Conservation (phyloP, 2,329 filamentous ascomycete species). For the Calonectria pseudoreteaudii region DNA sequence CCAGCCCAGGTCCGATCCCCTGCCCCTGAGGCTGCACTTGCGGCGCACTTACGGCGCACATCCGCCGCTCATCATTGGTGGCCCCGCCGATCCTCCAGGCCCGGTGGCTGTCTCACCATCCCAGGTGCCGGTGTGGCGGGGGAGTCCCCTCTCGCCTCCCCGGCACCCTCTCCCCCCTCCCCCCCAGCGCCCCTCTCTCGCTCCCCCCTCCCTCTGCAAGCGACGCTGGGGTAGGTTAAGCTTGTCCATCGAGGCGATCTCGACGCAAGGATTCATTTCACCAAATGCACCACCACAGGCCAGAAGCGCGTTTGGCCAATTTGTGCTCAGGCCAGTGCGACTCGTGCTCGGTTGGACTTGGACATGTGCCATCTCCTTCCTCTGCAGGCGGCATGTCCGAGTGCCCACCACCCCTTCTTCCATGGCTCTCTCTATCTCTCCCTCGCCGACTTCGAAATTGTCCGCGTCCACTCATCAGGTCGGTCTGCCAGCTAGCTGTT, state of each 20-base stretch:
- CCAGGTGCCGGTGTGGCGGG: neutral
- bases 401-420: neutral
- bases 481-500: neutral
- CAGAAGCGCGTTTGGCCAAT: constrained; percentile 3
- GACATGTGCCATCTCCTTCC: neutral
- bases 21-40: neutral
- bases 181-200: neutral
- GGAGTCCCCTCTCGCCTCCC: neutral
- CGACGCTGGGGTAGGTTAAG: constrained; percentile 4
- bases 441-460: neutral
- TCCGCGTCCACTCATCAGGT: neutral
- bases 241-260: neutral
- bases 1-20: neutral
- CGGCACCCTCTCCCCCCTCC: neutral
- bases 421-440: neutral
- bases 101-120: constrained; percentile 23
- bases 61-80: constrained; percentile 3
- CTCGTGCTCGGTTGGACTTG: constrained; percentile 4
- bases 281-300: neutral
- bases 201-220: neutral
- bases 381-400: neutral
- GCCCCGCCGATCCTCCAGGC: neutral
- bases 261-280: neutral
- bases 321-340: constrained; percentile 5
- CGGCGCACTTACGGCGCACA: neutral